Evolutionary conservation across 2,329 filamentous ascomycete genomes (phyloP).

Genomic region (Botrytis elliptica): DNA sequence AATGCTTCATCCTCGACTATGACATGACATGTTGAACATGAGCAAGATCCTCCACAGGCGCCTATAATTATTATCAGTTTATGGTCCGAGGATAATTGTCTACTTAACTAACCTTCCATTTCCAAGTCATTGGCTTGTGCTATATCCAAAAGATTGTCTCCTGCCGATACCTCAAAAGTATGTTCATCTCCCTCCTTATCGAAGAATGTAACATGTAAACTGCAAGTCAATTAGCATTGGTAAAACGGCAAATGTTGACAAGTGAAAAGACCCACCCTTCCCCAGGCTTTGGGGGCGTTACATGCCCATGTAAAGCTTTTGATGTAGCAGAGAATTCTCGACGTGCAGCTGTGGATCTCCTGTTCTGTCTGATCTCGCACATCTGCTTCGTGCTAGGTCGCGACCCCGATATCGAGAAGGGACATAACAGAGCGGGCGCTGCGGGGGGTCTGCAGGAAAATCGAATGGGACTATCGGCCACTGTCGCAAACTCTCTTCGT

Average conservation of each 20-base stretch:
- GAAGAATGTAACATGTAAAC: slow-evolving; percentile 85
- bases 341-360: slow-evolving; percentile 7
- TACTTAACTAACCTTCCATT: slow-evolving; percentile 73
- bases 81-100: background rate
- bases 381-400: slow-evolving; percentile 17
- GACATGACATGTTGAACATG: slow-evolving; percentile 74
- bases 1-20: slow-evolving; percentile 63
- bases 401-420: slow-evolving; percentile 11
- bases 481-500: slow-evolving; percentile 21
- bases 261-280: slow-evolving; percentile 68
- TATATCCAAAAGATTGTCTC: slow-evolving; percentile 93
- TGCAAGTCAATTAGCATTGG: slow-evolving; percentile 41
- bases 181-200: slow-evolving; percentile 81
- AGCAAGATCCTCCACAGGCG: slow-evolving; percentile 83
- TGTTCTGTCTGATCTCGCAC: slow-evolving; percentile 13
- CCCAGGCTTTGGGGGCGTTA: slow-evolving; percentile 80
- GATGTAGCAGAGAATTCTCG: slow-evolving; percentile 64
- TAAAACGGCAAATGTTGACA: background rate
- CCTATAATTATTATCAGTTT: slow-evolving; percentile 45
- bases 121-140: slow-evolving; percentile 93
- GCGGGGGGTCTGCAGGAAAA: slow-evolving; percentile 15
- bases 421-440: slow-evolving; percentile 11
- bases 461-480: slow-evolving; percentile 20
- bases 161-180: slow-evolving; percentile 76
- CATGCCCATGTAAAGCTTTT: slow-evolving; percentile 67